phyloP scores from a whole-genome alignment of 164 flowering plant species.

The Stephania japonica region DNA sequence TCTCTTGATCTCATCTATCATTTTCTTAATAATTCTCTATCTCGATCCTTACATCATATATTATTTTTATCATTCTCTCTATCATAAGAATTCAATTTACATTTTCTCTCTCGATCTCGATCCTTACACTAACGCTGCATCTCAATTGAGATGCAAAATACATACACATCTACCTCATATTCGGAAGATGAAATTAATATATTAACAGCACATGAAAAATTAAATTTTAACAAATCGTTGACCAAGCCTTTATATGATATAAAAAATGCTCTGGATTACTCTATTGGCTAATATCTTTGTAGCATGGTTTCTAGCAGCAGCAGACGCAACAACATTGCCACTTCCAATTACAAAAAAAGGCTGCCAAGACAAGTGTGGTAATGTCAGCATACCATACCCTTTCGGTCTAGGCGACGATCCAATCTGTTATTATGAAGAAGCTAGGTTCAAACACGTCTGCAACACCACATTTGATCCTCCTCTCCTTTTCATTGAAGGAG shows the following conservation, averaged over 20 bases:
- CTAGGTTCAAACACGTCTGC: not conserved
- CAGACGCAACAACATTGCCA: not conserved
- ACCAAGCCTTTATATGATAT: not conserved
- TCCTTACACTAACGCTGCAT: no score
- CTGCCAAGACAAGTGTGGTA: not conserved
- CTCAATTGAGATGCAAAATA: no score
- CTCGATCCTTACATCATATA: no score
- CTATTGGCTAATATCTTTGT: not conserved
- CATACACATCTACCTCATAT: not conserved
- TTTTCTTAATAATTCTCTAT: no score
- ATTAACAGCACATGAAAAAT: no score
- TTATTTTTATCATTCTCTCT: no score
- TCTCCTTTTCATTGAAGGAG: not conserved
- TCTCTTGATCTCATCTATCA: no score
- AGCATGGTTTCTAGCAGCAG: not conserved
- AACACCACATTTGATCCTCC: not conserved
- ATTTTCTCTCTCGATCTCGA: no score
- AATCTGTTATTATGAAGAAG: not conserved
- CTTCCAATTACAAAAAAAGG: not conserved
- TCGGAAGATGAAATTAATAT: no score
- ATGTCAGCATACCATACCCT: not conserved
- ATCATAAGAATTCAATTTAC: no score
- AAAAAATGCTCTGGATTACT: not conserved
- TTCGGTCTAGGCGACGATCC: conserved; percentile 2
- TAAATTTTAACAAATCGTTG: no score